These are phyloP conservation scores for Colletotrichum sp. DNA, from an alignment of 2,329 filamentous ascomycete species.

Conservation along the genomic window DNA sequence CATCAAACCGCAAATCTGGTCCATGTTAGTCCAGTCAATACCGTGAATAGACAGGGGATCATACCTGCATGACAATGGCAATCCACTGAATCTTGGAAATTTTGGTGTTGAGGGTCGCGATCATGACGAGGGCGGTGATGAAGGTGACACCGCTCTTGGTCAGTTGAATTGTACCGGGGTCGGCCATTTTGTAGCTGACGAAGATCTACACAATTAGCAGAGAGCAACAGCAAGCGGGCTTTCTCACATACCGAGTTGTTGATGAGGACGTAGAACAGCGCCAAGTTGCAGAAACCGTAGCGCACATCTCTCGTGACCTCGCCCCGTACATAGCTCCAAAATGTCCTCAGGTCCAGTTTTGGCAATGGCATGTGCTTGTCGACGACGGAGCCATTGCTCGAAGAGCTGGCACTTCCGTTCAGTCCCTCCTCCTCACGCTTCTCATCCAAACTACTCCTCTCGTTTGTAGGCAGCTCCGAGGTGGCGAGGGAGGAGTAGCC, in stretches of 20 bases:
- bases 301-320: constrained; percentile 32
- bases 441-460: constrained; percentile 24
- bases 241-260: constrained; percentile 33
- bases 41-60: not conserved
- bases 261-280: constrained; percentile 37
- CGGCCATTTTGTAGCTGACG: constrained; percentile 33
- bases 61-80: constrained; percentile 34
- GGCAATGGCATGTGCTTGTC: constrained; percentile 12
- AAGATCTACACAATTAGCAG: constrained; percentile 31
- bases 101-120: constrained; percentile 27
- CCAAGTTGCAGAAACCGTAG: constrained; percentile 35
- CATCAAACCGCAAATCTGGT: constrained; percentile 32
- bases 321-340: constrained; percentile 24
- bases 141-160: constrained; percentile 36
- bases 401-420: constrained; percentile 12
- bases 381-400: not conserved
- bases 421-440: constrained; percentile 22
- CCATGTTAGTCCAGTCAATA: not conserved
- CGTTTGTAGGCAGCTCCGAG: constrained; percentile 17
- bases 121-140: constrained; percentile 35
- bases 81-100: constrained; percentile 36
- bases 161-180: constrained; percentile 36
- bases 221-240: not conserved
- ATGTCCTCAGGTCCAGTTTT: constrained; percentile 16
- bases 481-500: constrained; percentile 17